A percentile compares a stretch with the other conserved stretches of the same genome.
phyloP scores from a whole-genome alignment of 768 basidiomycete species.

The Rubroboletus pulcherrimus region DNA sequence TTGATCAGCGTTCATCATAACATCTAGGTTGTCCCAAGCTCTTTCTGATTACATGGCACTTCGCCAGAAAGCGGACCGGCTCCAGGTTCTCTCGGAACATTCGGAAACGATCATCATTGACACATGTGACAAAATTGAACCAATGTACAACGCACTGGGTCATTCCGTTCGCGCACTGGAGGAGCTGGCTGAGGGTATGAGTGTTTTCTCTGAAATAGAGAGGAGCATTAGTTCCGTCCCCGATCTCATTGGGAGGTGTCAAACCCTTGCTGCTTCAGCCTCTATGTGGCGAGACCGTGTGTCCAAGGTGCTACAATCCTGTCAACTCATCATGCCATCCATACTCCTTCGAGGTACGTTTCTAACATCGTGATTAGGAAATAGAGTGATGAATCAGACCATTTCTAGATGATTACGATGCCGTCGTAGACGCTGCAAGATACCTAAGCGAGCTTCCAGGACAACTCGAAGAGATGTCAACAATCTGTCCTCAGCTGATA shows the following conservation, averaged over 20 bases:
- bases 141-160: slow-evolving; percentile 18
- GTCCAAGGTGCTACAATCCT: slow-evolving; percentile 16
- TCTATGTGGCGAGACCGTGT: slow-evolving; percentile 28
- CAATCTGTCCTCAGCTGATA: slow-evolving; percentile 25
- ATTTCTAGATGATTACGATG: slow-evolving; percentile 35
- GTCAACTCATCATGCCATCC: slow-evolving; percentile 22
- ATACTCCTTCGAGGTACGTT: slow-evolving; percentile 38
- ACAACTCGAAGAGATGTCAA: slow-evolving; percentile 26
- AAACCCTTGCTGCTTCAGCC: slow-evolving; percentile 23
- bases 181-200: slow-evolving; percentile 36
- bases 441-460: slow-evolving; percentile 22
- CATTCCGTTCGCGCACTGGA: slow-evolving; percentile 31
- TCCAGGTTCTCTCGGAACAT: slow-evolving; percentile 20
- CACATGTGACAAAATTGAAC: slow-evolving; percentile 8
- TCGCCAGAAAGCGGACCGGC: slow-evolving; percentile 14
- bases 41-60: slow-evolving; percentile 17
- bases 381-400: not conserved
- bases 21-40: slow-evolving; percentile 15
- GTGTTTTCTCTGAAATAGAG: slow-evolving; percentile 33
- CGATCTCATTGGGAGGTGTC: slow-evolving; percentile 29
- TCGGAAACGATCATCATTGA: slow-evolving; percentile 21
- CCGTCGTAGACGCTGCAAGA: slow-evolving; percentile 28
- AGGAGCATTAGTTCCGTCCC: slow-evolving; percentile 15
- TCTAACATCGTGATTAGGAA: not conserved
- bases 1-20: not conserved